Evolutionary conservation across 2,329 filamentous ascomycete species (phyloP).

Genomic region (Leptographium lundbergii): DNA sequence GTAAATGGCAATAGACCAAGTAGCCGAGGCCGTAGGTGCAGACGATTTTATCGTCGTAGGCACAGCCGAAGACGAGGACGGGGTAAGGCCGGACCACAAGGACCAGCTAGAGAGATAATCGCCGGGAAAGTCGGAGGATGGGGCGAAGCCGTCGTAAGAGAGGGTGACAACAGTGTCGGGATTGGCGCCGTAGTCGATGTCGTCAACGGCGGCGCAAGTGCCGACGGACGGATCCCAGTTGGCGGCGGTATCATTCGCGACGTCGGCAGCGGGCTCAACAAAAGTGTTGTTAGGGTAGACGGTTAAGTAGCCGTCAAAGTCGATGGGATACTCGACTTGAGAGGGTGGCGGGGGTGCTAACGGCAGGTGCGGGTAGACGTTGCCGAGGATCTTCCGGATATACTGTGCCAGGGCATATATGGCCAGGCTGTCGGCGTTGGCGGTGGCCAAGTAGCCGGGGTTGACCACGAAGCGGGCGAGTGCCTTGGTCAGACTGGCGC

Average conservation of each 20-base stretch:
- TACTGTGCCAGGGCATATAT: neutral
- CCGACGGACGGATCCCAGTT: neutral
- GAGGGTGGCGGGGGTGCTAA: neutral
- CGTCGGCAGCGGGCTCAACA: neutral
- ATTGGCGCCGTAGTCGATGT: neutral
- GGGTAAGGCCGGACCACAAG: no score
- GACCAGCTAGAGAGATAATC: no score
- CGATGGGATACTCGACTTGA: neutral
- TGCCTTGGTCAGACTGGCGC: neutral
- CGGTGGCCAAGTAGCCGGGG: neutral
- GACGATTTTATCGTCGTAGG: no score
- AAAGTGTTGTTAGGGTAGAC: neutral
- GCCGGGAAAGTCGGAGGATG: no score
- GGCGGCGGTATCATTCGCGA: neutral
- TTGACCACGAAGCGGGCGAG: neutral
- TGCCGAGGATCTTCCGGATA: neutral
- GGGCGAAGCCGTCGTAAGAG: no score
- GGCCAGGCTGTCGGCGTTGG: neutral
- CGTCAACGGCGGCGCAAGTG: neutral
- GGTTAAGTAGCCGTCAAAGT: neutral
- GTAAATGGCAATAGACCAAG: no score
- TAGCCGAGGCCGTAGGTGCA: no score
- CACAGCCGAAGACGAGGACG: no score
- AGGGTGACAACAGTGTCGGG: no score
- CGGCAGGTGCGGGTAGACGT: neutral